Conservation (phyloP, 352 stramenopile genomes). For the Phytopythium boreale region DNA sequence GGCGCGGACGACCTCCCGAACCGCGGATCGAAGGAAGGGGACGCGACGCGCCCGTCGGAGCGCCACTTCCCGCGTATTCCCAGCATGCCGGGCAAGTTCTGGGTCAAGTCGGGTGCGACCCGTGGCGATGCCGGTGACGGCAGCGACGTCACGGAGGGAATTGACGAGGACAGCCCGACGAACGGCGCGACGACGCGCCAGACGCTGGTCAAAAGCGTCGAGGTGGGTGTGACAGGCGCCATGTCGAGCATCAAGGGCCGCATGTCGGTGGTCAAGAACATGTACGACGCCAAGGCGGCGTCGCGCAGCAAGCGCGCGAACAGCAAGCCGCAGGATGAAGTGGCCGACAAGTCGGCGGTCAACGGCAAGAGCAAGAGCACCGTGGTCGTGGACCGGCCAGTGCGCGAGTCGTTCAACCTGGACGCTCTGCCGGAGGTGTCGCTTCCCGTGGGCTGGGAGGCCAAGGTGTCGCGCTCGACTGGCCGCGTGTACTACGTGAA, state of each 20-base stretch:
- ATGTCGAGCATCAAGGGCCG: conserved; percentile 83
- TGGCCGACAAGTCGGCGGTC: conserved; percentile 22
- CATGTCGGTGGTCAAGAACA: conserved; percentile 75
- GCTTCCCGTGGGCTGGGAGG: conserved; percentile 78
- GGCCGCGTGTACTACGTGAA: conserved; percentile 89
- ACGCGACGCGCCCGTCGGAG: conserved; percentile 35
- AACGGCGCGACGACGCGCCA: conserved; percentile 54
- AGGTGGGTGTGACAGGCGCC: conserved; percentile 60
- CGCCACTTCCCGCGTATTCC: conserved; percentile 66
- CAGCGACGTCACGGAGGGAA: conserved; percentile 43
- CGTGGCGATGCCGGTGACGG: conserved; percentile 50
- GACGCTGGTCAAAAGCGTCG: conserved; percentile 77
- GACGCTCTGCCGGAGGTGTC: conserved; percentile 80
- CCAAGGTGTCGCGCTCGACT: conserved; percentile 84
- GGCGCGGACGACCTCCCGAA: conserved; percentile 62
- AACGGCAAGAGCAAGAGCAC: conserved; percentile 19
- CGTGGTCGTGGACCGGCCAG: conserved; percentile 44
- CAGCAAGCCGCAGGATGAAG: conserved; percentile 46
- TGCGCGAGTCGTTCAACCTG: conserved; percentile 84
- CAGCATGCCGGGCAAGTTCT: conserved; percentile 73
- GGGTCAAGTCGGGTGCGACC: conserved; percentile 22
- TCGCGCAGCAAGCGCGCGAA: conserved; percentile 52
- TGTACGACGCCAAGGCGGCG: conserved; percentile 53
- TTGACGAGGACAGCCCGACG: conserved; percentile 41
- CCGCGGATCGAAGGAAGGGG: conserved; percentile 44